phyloP scores from a whole-genome alignment of 164 flowering plant genomes.

The Houttuynia cordata region DNA sequence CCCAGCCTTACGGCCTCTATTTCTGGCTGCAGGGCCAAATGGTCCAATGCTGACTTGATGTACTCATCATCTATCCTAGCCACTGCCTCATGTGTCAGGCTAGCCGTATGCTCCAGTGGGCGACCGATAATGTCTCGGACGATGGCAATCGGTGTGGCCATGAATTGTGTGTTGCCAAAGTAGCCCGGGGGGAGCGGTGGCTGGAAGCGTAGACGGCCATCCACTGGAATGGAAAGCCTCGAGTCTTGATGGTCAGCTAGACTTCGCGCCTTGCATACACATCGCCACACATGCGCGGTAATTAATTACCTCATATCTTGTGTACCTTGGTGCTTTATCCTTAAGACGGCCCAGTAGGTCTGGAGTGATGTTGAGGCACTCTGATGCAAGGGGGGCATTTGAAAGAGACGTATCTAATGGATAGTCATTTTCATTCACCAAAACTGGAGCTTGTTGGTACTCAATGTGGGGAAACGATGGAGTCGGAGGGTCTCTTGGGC shows the following conservation, averaged over 20 bases:
- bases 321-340: too few species aligned
- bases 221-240: slow-evolving; percentile 9
- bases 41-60: slow-evolving; percentile 20
- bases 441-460: too few species aligned
- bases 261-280: too few species aligned
- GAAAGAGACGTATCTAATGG: too few species aligned
- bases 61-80: slow-evolving; percentile 15
- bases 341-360: slow-evolving; percentile 9
- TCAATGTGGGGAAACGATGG: slow-evolving; percentile 14
- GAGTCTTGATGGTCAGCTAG: too few species aligned
- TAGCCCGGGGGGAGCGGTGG: slow-evolving; percentile 18
- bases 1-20: too few species aligned
- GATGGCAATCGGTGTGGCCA: slow-evolving; percentile 2
- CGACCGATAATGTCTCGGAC: slow-evolving; percentile 8
- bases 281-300: too few species aligned
- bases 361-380: slow-evolving; percentile 8
- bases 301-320: too few species aligned
- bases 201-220: slow-evolving; percentile 13
- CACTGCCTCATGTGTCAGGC: slow-evolving; percentile 10
- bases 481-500: too few species aligned
- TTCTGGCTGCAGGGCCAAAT: slow-evolving; percentile 13
- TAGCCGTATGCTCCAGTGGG: slow-evolving; percentile 5
- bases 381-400: background rate
- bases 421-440: too few species aligned
- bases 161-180: slow-evolving; percentile 17